Evolutionary conservation across 208 protist species (phyloP).

Genomic region (Leishmania guyanensis): DNA sequence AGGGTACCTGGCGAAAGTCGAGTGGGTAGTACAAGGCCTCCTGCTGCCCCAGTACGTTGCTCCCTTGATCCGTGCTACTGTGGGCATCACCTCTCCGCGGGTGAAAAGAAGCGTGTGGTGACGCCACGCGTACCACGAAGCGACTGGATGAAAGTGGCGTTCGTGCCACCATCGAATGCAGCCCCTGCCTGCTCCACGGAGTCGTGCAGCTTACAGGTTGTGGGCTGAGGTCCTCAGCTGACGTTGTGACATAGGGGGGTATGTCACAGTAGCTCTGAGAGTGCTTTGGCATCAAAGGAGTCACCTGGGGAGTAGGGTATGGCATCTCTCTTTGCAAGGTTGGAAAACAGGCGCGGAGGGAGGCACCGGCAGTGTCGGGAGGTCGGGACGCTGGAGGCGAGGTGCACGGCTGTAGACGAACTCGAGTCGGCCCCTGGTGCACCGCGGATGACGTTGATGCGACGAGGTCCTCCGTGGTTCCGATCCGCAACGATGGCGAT

Average conservation of each 20-base stretch:
- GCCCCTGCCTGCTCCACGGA: neutral
- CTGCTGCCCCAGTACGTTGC: neutral
- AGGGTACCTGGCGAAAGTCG: neutral
- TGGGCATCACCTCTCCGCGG: neutral
- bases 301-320: neutral
- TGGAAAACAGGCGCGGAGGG: neutral
- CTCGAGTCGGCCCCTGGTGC: neutral
- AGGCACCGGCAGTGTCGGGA: neutral
- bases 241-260: neutral
- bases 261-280: neutral
- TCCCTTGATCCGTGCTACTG: too few relatives aligned
- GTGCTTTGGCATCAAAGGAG: neutral
- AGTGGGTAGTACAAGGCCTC: neutral
- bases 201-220: neutral
- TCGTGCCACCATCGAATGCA: neutral
- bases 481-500: neutral
- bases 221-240: neutral
- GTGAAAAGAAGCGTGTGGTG: neutral
- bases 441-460: neutral
- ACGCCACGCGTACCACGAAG: neutral
- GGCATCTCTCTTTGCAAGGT: neutral
- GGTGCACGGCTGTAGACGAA: conserved; percentile 2
- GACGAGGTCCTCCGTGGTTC: neutral
- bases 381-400: conserved; percentile 8
- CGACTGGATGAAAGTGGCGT: neutral